Conservation (phyloP, 2,329 filamentous ascomycete genomes). For the Aspergillus jensenii region DNA sequence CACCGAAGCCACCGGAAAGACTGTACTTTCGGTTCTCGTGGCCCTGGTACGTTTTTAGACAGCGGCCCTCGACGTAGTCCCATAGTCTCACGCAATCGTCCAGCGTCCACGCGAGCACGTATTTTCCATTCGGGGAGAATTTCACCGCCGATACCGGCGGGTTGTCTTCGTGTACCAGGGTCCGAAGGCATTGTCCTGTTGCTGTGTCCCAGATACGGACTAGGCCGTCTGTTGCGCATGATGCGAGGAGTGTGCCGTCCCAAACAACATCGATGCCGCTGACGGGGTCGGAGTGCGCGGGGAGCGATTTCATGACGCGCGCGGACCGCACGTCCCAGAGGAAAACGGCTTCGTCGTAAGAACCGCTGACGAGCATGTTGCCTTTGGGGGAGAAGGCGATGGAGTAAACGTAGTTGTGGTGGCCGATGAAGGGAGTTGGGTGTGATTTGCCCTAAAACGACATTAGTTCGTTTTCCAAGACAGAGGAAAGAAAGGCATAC, state of each 20-base stretch:
- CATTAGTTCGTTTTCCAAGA: not conserved
- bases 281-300: constrained; percentile 93
- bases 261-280: constrained; percentile 88
- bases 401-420: constrained; percentile 95
- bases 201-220: constrained; percentile 95
- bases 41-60: constrained; percentile 96
- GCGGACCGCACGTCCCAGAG: constrained; percentile 93
- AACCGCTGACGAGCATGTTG: constrained; percentile 92
- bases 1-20: constrained; percentile 79
- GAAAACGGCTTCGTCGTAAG: constrained; percentile 96
- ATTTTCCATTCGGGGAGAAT: constrained; percentile 93
- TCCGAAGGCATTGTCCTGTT: constrained; percentile 91
- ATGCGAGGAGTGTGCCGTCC: constrained; percentile 89
- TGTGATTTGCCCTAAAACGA: constrained; percentile 52
- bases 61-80: constrained; percentile 89
- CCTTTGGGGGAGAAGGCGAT: constrained; percentile 96
- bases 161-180: constrained; percentile 94
- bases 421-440: constrained; percentile 68
- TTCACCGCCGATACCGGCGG: constrained; percentile 83
- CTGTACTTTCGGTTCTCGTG: constrained; percentile 83
- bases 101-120: constrained; percentile 85
- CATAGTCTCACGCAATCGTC: constrained; percentile 89
- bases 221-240: constrained; percentile 85
- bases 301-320: constrained; percentile 81
- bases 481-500: constrained; percentile 27